Percentiles rank a stretch among this genome's conserved stretches.
These are phyloP conservation scores for Leccinum subtestaceum DNA, from an alignment of 768 basidiomycete genomes.

Conservation along the genomic window DNA sequence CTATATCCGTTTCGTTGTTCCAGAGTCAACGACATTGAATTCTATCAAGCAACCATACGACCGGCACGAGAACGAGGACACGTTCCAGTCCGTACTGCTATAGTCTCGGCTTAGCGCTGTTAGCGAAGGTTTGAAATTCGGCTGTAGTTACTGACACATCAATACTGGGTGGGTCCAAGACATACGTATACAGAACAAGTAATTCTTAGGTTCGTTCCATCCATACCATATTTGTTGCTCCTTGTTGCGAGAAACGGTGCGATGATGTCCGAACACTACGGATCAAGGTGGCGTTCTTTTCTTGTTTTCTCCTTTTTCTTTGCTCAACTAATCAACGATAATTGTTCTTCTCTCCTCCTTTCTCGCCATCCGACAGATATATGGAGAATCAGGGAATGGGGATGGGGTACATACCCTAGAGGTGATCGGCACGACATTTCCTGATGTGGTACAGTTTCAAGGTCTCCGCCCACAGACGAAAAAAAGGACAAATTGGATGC, in stretches of 20 bases:
- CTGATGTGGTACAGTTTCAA: not conserved
- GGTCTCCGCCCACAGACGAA: not conserved
- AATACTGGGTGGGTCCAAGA: not conserved
- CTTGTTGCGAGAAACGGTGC: not conserved
- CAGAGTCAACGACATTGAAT: not conserved
- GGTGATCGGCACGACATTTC: too few species aligned
- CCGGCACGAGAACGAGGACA: not conserved
- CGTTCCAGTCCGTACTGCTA: not conserved
- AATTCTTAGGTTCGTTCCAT: not conserved
- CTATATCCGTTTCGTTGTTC: not conserved
- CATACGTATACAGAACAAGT: not conserved
- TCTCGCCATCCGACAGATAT: not conserved
- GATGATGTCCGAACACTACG: not conserved
- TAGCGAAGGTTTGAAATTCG: not conserved
- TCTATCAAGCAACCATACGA: not conserved
- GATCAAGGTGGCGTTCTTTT: not conserved
- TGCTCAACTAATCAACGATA: not conserved
- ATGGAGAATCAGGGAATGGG: not conserved
- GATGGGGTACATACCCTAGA: not conserved
- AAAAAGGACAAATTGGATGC: not conserved
- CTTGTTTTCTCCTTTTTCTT: not conserved
- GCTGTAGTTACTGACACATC: not conserved
- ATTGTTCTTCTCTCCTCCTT: not conserved
- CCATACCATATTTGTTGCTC: not conserved
- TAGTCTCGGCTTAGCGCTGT: not conserved